phyloP scores from a whole-genome alignment of 208 protist genomes.

The Crithidia brevicula region DNA sequence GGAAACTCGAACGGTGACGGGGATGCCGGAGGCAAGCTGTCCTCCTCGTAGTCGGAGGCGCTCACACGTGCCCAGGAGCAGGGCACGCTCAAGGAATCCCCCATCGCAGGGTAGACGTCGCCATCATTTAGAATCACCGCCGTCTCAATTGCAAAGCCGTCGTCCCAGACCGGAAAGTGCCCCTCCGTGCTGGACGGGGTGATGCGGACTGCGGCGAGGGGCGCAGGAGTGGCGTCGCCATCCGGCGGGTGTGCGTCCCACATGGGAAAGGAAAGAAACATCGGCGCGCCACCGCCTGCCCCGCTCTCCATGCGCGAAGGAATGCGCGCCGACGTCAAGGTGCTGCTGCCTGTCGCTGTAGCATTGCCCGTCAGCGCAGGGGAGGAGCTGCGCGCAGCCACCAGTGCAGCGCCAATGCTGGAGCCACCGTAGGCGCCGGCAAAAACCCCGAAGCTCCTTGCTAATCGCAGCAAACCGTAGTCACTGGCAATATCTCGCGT shows the following conservation, averaged over 20 bases:
- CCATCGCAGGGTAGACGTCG: slow-evolving; percentile 34
- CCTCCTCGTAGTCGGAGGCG: slow-evolving; percentile 14
- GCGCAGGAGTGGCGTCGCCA: not conserved
- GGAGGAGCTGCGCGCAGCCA: not conserved
- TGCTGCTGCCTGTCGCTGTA: not conserved
- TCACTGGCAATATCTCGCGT: slow-evolving; percentile 24
- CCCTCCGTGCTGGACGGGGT: slow-evolving; percentile 13
- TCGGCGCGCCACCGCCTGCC: slow-evolving; percentile 6
- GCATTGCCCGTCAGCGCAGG: not conserved
- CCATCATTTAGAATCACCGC: slow-evolving; percentile 35
- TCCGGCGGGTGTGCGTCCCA: slow-evolving; percentile 15
- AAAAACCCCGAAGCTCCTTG: slow-evolving; percentile 27
- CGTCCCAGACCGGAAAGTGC: slow-evolving; percentile 40
- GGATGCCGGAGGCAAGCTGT: not conserved
- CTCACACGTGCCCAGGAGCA: slow-evolving; percentile 22
- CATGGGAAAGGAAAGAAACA: slow-evolving; percentile 36
- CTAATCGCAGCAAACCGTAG: slow-evolving; percentile 27
- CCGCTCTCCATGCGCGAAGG: slow-evolving; percentile 20
- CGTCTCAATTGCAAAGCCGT: slow-evolving; percentile 40
- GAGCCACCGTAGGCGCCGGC: slow-evolving; percentile 6
- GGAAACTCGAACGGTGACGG: slow-evolving; percentile 24
- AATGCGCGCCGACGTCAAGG: not conserved
- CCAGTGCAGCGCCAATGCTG: not conserved
- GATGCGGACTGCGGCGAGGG: slow-evolving; percentile 21
- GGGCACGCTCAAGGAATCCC: slow-evolving; percentile 27